phyloP scores from a whole-genome alignment of 371 early-diverging fungal species.

The Dichotomocladium elegans region DNA sequence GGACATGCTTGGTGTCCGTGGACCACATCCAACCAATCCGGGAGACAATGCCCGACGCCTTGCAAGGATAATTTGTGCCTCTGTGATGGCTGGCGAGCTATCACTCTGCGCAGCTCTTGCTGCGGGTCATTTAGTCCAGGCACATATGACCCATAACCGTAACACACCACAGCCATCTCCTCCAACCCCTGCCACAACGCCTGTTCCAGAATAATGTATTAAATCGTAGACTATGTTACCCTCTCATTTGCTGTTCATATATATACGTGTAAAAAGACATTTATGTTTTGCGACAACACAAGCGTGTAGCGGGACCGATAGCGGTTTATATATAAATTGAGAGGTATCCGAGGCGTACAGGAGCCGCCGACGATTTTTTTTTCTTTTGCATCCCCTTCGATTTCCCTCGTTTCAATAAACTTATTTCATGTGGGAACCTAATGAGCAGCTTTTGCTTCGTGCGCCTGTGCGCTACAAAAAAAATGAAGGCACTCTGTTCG shows the following conservation, averaged over 20 bases:
- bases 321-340: too few relatives aligned
- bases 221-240: conserved; percentile 16
- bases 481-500: conserved; percentile 49
- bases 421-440: conserved; percentile 52
- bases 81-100: conserved; percentile 97
- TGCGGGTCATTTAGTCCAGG: conserved; percentile 81
- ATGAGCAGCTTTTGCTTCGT: conserved; percentile 49
- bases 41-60: conserved; percentile 86
- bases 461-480: conserved; percentile 48
- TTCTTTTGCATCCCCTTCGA: not conserved
- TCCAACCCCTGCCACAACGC: conserved; percentile 11
- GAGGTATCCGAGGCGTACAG: too few relatives aligned
- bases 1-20: conserved; percentile 87
- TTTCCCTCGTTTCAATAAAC: not conserved
- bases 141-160: conserved; percentile 85
- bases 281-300: too few relatives aligned
- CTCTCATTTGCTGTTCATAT: too few relatives aligned
- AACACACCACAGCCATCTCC: not conserved
- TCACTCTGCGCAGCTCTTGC: conserved; percentile 84
- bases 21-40: conserved; percentile 78
- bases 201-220: conserved; percentile 18
- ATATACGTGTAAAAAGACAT: too few relatives aligned
- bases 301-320: too few relatives aligned
- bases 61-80: conserved; percentile 87
- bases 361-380: not conserved